Base-by-base conservation (phyloP, 164 flowering plant genomes). In the Nymphaea thermarum region DNA sequence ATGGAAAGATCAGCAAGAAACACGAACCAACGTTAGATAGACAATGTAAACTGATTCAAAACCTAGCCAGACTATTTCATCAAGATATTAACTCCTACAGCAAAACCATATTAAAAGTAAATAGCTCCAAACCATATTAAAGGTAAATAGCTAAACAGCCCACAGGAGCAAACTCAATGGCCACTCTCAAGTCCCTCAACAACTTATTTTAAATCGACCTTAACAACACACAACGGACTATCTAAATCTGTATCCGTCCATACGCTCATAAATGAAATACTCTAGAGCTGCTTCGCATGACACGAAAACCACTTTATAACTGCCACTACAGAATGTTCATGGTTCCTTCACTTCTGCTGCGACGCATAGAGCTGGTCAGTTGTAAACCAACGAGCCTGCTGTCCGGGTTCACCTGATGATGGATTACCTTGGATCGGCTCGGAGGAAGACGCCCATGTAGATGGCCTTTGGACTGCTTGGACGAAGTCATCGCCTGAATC, bases 301-400 rank as follows among this genome's bases (percentile, higher is more conserved):
- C 57, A 51, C 8, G 57, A 8, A 4, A 15, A 5, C 11, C 55
- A 2, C 8, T 51, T 15, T 10, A 5, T 51, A 8, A 51, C 12
- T 51, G 57, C 57, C 3, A 51, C 57, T 51, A 51, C 8, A 51
- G 57, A 10, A 51, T 15, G 65, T 80, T 84, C 16, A 89, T 76
- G 60, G 80, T 82, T 42, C 93, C 94, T 77, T 83, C 96, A 72
- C 96, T 90, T 4, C 83, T 87, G 71, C 89, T 88, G 62, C 90
- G 78, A 41, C 80, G 86, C 70, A 89, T 82, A 1, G 84, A 78
- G 55, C 77, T 83, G 7, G 79, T 59, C 14, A 51, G 14, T 65
- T 60, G 83, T 14, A 79, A 57, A 77, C 66, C 71, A 60, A 65
- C 41, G 44, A 77, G 42, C 61, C 72, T 80, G 80, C 73, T 84